These are phyloP conservation scores for Penicillium argentinense DNA, from an alignment of 495 filamentous ascomycete genomes.

Conservation along the genomic window DNA sequence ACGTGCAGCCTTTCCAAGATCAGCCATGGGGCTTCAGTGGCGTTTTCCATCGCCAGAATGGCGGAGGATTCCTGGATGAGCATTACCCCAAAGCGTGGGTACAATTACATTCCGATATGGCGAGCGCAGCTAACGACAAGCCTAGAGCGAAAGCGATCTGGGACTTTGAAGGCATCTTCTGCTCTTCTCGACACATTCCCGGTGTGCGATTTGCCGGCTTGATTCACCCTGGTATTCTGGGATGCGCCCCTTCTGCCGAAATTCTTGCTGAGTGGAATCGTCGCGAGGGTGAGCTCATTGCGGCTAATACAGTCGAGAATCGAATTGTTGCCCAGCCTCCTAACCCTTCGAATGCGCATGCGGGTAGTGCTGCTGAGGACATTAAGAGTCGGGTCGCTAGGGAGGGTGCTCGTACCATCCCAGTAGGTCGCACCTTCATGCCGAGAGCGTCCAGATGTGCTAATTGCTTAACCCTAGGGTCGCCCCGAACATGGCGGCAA, in stretches of 20 bases:
- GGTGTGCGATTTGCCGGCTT: constrained; percentile 86
- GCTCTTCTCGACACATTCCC: constrained; percentile 87
- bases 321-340: constrained; percentile 83
- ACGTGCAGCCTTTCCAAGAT: constrained; percentile 87
- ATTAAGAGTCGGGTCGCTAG: constrained; percentile 71
- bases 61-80: constrained; percentile 90
- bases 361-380: constrained; percentile 60
- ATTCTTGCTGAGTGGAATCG: constrained; percentile 76
- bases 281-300: constrained; percentile 76
- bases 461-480: constrained; percentile 29
- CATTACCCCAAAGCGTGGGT: constrained; percentile 77
- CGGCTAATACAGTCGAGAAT: constrained; percentile 57
- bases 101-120: too few relatives aligned
- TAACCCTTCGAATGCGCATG: constrained; percentile 66
- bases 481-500: constrained; percentile 61
- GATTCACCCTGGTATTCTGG: constrained; percentile 92
- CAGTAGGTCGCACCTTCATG: constrained; percentile 42
- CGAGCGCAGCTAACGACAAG: neutral
- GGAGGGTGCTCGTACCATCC: constrained; percentile 90
- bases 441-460: neutral
- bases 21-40: constrained; percentile 93
- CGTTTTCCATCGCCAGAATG: constrained; percentile 79
- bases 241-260: constrained; percentile 77
- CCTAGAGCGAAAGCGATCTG: constrained; percentile 88
- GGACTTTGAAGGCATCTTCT: constrained; percentile 97